These are phyloP conservation scores for Talaromyces ruber DNA, from an alignment of 495 filamentous ascomycete genomes.

Conservation along the genomic window DNA sequence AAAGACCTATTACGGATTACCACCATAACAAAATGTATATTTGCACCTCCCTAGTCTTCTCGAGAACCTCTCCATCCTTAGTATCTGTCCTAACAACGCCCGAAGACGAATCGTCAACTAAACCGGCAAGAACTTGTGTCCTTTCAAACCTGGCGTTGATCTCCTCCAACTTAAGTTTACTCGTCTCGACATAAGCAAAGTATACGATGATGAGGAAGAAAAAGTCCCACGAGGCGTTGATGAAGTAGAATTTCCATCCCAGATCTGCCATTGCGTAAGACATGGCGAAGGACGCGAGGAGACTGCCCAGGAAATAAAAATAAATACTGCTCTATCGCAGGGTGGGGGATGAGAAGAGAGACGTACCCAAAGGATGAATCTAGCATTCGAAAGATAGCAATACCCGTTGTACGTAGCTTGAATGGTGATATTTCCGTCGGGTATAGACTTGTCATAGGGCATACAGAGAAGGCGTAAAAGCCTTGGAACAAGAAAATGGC, in stretches of 20 bases:
- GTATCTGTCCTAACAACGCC: too few relatives aligned
- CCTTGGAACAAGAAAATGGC: constrained; percentile 63
- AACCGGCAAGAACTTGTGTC: too few relatives aligned
- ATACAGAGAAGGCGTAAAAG: constrained; percentile 53
- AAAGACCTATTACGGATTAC: too few relatives aligned
- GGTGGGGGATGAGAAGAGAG: background rate
- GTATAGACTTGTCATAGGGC: constrained; percentile 61
- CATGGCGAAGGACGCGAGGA: constrained; percentile 51
- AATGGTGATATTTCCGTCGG: constrained; percentile 54
- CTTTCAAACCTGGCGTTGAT: constrained; percentile 25
- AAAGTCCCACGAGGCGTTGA: constrained; percentile 25
- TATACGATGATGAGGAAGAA: constrained; percentile 47
- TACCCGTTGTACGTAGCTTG: constrained; percentile 56
- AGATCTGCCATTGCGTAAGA: constrained; percentile 38
- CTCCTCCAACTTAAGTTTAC: constrained; percentile 59
- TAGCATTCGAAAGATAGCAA: constrained; percentile 23
- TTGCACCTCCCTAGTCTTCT: too few relatives aligned
- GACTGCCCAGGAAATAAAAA: constrained; percentile 28
- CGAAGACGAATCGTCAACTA: too few relatives aligned
- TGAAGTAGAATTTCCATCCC: constrained; percentile 52
- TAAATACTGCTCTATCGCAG: too few relatives aligned
- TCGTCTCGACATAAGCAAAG: constrained; percentile 61
- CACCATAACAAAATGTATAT: too few relatives aligned
- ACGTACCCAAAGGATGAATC: constrained; percentile 1
- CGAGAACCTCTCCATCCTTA: too few relatives aligned